These are phyloP conservation scores for Aspergillus tamarii DNA, from an alignment of 2,329 filamentous ascomycete species.

Conservation along the genomic window DNA sequence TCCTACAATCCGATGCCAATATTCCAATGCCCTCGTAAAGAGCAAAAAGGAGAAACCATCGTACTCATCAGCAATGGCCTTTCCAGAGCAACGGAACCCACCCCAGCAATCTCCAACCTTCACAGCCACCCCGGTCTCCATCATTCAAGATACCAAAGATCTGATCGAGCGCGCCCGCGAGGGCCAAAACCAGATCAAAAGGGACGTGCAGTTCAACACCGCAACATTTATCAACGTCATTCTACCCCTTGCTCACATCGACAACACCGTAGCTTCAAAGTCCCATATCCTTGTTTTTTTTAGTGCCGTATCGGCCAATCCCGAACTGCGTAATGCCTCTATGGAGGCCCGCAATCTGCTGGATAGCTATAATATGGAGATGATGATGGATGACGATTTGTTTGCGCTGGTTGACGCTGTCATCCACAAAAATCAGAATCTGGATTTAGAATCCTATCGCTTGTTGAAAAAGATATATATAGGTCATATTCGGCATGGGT, in stretches of 20 bases:
- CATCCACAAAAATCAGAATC: accelerated
- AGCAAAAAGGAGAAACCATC: not conserved
- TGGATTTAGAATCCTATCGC: not conserved
- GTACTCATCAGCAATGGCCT: not conserved
- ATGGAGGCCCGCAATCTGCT: not conserved
- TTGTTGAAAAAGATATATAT: not conserved
- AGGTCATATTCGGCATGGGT: not conserved
- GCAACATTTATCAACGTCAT: not conserved
- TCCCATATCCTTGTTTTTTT: not conserved
- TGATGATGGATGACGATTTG: not conserved
- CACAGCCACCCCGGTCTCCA: not conserved
- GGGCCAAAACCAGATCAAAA: not conserved
- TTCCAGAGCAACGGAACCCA: not conserved
- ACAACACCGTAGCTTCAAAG: not conserved
- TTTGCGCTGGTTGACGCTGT: not conserved
- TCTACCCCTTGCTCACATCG: not conserved
- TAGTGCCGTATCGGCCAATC: not conserved
- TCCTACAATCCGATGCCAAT: too few relatives aligned
- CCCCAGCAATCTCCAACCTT: not conserved
- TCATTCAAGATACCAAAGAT: not conserved
- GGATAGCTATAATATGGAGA: not conserved
- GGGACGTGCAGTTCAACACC: not conserved
- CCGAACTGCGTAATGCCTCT: not conserved
- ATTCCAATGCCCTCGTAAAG: not conserved
- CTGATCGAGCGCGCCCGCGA: not conserved